Evolutionary conservation across 257 asterid species (phyloP), one percentile per base, ranked within the genome.

Genomic region (Nicotiana paniculata): DNA sequence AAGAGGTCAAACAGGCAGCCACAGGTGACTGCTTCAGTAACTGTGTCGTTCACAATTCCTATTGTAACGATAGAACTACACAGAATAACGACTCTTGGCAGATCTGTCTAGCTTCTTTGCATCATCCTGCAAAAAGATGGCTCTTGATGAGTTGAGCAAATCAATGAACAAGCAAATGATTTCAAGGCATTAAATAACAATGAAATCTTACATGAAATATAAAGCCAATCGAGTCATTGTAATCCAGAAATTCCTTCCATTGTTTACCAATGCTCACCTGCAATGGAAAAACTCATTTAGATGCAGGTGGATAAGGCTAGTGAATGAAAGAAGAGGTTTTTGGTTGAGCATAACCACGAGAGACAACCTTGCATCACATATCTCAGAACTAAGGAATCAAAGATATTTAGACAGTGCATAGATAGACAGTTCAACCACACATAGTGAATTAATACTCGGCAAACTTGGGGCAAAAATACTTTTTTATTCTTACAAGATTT

Each of bases 251-350:
- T 84, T 90, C 92, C 93, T 96, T 94, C 99, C 97, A 96, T 53
- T 94, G 98, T 83, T 81, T 92, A 82, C 98, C 99, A 82, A 96
- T 93, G 90, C 97, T 92, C 77, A 89, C 76, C 99, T 96, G 97
- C 77, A 86, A 78, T 80, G 16, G 82, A 62, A 77, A 79, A 59
- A 64, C 79, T 39, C 53, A 32, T n/a, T 67, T n/a, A 63, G 17
- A 5, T 33, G 58, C 54, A 65, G 37, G 48, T 55, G 15, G 28
- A 17, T 24, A 16, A 62, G 21, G 51, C 84, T 30, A 58, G 43
- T n/a, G 59, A 8, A 39, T 4, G 17, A 80, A 32, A 28, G 39
- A 26, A 13, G 2, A 21, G 57, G 67, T 33, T 26, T 64, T 35
- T 26, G 77, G 77, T 28, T 69, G 21, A 65, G 77, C 53, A 74